These are phyloP conservation scores for Allantophomopsis lycopodina DNA, from an alignment of 2,329 filamentous ascomycete species.

Conservation along the genomic window DNA sequence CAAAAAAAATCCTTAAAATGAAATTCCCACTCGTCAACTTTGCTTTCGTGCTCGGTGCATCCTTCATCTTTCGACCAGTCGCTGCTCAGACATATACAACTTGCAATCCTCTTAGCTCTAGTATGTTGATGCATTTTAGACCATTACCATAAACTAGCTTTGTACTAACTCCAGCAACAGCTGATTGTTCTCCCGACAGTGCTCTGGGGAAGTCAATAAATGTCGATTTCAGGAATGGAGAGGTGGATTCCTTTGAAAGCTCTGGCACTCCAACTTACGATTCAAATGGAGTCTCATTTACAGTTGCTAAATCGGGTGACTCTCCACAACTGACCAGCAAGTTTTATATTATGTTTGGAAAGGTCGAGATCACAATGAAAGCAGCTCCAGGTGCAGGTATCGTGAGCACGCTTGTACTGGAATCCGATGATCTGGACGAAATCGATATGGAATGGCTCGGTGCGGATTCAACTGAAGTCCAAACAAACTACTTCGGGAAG, in stretches of 20 bases:
- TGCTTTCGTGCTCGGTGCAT: background rate
- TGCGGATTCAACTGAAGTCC: constrained; percentile 61
- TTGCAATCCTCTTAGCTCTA: constrained; percentile 35
- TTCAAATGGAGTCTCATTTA: constrained; percentile 67
- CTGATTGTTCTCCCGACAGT: constrained; percentile 59
- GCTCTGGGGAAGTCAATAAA: constrained; percentile 73
- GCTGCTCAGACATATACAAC: constrained; percentile 37
- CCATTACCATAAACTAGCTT: background rate
- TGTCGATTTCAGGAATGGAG: constrained; percentile 70
- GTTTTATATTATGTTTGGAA: constrained; percentile 99
- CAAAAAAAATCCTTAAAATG: background rate
- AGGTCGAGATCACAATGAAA: constrained; percentile 74
- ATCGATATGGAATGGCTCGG: constrained; percentile 98
- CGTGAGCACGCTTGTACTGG: constrained; percentile 80
- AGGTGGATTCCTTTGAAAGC: constrained; percentile 64
- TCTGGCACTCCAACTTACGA: constrained; percentile 61
- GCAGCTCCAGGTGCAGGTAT: constrained; percentile 82
- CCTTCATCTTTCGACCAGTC: constrained; percentile 4
- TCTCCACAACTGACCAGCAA: constrained; percentile 75
- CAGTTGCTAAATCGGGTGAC: constrained; percentile 65
- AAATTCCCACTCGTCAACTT: background rate
- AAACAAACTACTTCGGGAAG: constrained; percentile 96
- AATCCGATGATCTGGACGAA: constrained; percentile 87
- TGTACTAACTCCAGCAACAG: constrained; percentile 14
- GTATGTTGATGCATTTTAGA: constrained; percentile 12